Conservation (phyloP, 306 rosid species). For the Medicago lupulina region DNA sequence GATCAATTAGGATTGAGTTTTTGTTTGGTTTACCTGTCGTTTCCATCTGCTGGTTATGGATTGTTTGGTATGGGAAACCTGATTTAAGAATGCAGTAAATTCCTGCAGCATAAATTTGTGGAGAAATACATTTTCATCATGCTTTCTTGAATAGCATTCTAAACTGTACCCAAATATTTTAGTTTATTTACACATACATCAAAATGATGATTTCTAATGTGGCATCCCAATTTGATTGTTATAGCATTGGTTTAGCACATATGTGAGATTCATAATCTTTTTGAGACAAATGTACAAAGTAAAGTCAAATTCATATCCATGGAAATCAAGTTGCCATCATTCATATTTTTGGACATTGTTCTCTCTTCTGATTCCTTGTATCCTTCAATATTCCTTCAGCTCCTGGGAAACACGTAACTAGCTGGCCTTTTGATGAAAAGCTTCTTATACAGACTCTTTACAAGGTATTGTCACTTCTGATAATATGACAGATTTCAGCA, state of each 20-base stretch:
- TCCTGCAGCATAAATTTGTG: neutral
- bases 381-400: slow-evolving; percentile 49
- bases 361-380: slow-evolving; percentile 15
- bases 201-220: slow-evolving; percentile 26
- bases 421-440: slow-evolving; percentile 89
- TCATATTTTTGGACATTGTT: slow-evolving; percentile 10
- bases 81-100: slow-evolving; percentile 26
- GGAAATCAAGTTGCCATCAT: no score
- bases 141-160: slow-evolving; percentile 23
- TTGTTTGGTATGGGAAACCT: neutral
- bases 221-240: neutral
- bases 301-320: neutral
- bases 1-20: slow-evolving; percentile 5
- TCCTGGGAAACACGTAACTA: slow-evolving; percentile 60
- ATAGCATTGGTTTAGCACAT: slow-evolving; percentile 18
- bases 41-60: slow-evolving; percentile 13
- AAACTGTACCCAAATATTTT: neutral
- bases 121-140: neutral
- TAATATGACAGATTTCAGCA: slow-evolving; percentile 1
- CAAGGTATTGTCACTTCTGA: slow-evolving; percentile 59
- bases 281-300: neutral
- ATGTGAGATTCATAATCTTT: slow-evolving; percentile 10
- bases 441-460: slow-evolving; percentile 80
- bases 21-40: slow-evolving; percentile 38
- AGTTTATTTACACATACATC: slow-evolving; percentile 28